phyloP scores from a whole-genome alignment of 192 early-diverging fungal genomes.

The Funneliformis geosporum region DNA sequence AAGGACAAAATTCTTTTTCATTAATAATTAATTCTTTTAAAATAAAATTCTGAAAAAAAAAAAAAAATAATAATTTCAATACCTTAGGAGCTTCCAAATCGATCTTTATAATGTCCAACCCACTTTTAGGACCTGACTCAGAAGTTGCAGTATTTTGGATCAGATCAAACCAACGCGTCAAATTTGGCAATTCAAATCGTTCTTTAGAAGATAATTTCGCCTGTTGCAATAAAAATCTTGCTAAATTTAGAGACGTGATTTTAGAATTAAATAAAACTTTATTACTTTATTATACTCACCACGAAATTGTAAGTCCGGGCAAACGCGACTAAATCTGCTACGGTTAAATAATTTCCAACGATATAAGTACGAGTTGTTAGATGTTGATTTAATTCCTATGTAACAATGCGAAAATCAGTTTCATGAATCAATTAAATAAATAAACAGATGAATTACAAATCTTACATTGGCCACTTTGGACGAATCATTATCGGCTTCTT shows the following conservation, averaged over 20 bases:
- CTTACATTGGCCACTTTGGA: not conserved
- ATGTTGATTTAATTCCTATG: constrained; percentile 60
- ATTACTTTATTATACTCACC: constrained; percentile 34
- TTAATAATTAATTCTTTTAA: not conserved
- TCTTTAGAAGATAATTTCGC: constrained; percentile 55
- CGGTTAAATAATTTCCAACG: constrained; percentile 61
- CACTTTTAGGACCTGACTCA: constrained; percentile 44
- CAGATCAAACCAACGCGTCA: constrained; percentile 79
- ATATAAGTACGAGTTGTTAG: constrained; percentile 67
- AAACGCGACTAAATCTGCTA: constrained; percentile 71
- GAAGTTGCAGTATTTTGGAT: constrained; percentile 66
- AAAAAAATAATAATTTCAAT: constrained; percentile 22
- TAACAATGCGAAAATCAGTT: not conserved
- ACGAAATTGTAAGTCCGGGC: constrained; percentile 61
- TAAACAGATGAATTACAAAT: not conserved
- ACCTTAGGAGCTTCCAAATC: constrained; percentile 53
- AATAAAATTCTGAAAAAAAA: not conserved
- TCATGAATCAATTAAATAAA: not conserved
- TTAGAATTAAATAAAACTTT: not conserved
- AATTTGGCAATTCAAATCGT: constrained; percentile 59
- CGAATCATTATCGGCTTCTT: not conserved
- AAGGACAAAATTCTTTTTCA: not conserved
- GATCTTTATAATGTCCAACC: constrained; percentile 51
- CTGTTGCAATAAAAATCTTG: constrained; percentile 18
- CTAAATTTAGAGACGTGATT: too few species aligned